These are phyloP conservation scores for Bipolaris gigantea DNA, from an alignment of 2,329 filamentous ascomycete genomes.

Conservation along the genomic window DNA sequence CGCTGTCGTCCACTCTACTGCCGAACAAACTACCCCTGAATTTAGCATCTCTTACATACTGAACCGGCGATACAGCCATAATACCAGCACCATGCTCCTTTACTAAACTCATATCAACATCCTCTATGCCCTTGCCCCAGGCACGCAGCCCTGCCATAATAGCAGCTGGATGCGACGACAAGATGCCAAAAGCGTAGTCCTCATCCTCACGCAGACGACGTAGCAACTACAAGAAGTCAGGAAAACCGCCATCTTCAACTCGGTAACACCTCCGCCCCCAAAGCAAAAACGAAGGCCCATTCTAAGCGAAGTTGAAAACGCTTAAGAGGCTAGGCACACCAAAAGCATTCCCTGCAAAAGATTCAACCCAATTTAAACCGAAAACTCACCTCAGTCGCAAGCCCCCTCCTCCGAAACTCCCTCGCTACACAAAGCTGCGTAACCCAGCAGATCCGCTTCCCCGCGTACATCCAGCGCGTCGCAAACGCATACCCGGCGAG, in stretches of 20 bases:
- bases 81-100: background rate
- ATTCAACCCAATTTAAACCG: too few relatives aligned
- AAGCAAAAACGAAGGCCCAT: too few relatives aligned
- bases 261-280: too few relatives aligned
- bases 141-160: background rate
- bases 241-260: background rate
- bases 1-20: background rate
- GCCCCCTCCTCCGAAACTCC: background rate
- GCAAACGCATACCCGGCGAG: background rate
- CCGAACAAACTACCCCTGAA: background rate
- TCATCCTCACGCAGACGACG: background rate
- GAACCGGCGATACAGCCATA: background rate
- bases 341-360: too few relatives aligned
- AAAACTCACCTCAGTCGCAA: conserved; percentile 1
- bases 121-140: background rate
- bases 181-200: background rate
- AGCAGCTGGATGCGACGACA: conserved; percentile 1
- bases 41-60: background rate
- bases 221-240: background rate
- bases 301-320: too few relatives aligned
- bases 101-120: background rate
- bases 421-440: background rate
- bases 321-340: too few relatives aligned
- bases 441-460: background rate
- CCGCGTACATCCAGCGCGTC: background rate